Conservation (phyloP, 768 basidiomycete genomes). For the Psilocybe tampanensis region DNA sequence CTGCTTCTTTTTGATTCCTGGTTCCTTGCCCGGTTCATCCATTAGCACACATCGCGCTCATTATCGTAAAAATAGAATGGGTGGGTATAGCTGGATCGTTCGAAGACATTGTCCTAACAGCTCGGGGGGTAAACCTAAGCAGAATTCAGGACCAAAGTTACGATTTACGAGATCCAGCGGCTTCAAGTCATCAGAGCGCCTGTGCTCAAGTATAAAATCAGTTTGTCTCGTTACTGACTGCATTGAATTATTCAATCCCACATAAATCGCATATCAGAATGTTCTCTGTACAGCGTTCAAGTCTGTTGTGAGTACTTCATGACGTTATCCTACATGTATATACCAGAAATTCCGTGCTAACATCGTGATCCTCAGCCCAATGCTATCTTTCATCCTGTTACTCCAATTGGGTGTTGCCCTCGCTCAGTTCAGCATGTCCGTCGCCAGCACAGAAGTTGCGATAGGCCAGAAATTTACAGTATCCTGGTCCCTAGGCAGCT, state of each 20-base stretch:
- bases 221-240: neutral
- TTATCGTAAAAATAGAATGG: too few relatives aligned
- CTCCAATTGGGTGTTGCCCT: neutral
- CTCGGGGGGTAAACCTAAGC: too few relatives aligned
- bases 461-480: constrained; percentile 6
- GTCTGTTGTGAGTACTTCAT: neutral
- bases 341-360: neutral
- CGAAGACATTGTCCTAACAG: too few relatives aligned
- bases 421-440: constrained; percentile 3
- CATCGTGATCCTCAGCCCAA: neutral
- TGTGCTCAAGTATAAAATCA: neutral
- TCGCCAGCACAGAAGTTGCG: constrained; percentile 3
- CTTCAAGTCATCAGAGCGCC: neutral
- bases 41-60: too few relatives aligned
- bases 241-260: neutral
- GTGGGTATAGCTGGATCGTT: too few relatives aligned
- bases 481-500: constrained; percentile 1
- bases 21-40: too few relatives aligned
- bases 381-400: too few relatives aligned
- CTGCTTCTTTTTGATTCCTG: too few relatives aligned
- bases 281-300: neutral
- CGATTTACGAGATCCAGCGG: neutral
- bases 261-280: neutral
- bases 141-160: neutral
- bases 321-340: neutral